These are phyloP conservation scores for Rhytidiadelphus loreus DNA, from an alignment of 225 moss, liverwort and hornwort genomes.

Conservation along the genomic window DNA sequence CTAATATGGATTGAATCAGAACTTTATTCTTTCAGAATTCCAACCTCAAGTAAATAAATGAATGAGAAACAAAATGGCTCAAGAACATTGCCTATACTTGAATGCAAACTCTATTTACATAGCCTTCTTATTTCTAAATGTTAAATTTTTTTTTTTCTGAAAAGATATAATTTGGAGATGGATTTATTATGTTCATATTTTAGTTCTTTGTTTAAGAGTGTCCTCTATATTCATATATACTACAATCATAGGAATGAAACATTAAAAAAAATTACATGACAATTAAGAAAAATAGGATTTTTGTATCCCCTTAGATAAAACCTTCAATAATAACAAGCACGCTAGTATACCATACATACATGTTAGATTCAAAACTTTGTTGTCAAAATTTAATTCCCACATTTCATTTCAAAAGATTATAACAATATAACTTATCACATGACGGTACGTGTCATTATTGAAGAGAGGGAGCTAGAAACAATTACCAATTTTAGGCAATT, in stretches of 20 bases:
- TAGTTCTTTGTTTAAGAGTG: too few relatives aligned
- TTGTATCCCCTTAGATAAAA: neutral
- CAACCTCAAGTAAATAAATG: neutral
- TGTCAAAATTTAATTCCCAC: neutral
- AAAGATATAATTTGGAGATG: neutral
- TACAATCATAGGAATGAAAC: neutral
- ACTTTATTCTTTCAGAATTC: neutral
- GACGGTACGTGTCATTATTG: neutral
- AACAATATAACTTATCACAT: neutral
- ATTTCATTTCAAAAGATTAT: neutral
- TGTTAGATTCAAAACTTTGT: neutral
- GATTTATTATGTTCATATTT: neutral
- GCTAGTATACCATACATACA: neutral
- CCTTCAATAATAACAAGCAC: too few relatives aligned
- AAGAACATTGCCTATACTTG: neutral
- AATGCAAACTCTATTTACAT: neutral
- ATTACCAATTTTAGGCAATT: neutral
- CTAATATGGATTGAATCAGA: too few relatives aligned
- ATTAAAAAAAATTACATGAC: neutral
- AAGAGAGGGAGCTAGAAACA: neutral
- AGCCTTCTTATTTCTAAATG: neutral
- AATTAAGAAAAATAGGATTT: neutral
- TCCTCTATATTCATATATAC: neutral
- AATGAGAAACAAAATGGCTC: neutral
- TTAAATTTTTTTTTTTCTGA: neutral